Base-by-base conservation (phyloP, 1,284 basidiomycete species). In the Papiliotrema nemorosa region DNA sequence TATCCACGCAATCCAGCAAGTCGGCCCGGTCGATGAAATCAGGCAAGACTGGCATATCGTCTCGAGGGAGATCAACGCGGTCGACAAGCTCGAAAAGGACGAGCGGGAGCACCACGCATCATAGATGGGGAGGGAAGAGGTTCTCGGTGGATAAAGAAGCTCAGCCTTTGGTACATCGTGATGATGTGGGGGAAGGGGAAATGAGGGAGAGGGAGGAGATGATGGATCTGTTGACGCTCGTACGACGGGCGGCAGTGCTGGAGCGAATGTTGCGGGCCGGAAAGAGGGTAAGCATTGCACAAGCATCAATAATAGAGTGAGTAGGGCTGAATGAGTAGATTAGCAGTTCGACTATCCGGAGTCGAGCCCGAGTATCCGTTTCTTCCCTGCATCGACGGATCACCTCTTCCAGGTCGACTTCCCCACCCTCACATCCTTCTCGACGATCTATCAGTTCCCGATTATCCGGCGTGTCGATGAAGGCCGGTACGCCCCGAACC, bases 181-280 rank as follows among this genome's bases (percentile, higher is more conserved):
- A 34, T 18, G 51, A 50, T 22, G 38, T 40, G 46, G 34, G 6
- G 14, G 31, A 42, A 39, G 43, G 7, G 42, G 40, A 49, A 35
- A 26, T 38, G 21, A 50, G 29, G 34, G 21, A 40, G 34, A 52
- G 55, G 33, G 65, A 67, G 45, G 64, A 65, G 21, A 44, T 36
- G 41, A 51, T 65, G 59, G 67, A 72, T 34, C 51, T 72, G 31
- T 44, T 36, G 3, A 38, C 53, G 3, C 45, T 72, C 1, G 62
- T 63, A 5, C 62, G 64, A 2, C 49, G 70, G 18, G 69, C 70
- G 20, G 65, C 59, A 3, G 56, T 70, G 0, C 54, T 72, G 3
- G 70, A 72, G 54, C 52, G 63, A 21, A 59, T 70, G 34, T 50
- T 72, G 24, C 55, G 55, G 12, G 54, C 59, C 9, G 70, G 67